Base-by-base conservation (phyloP, 306 rosid species). In the Prunus kanzakura region DNA sequence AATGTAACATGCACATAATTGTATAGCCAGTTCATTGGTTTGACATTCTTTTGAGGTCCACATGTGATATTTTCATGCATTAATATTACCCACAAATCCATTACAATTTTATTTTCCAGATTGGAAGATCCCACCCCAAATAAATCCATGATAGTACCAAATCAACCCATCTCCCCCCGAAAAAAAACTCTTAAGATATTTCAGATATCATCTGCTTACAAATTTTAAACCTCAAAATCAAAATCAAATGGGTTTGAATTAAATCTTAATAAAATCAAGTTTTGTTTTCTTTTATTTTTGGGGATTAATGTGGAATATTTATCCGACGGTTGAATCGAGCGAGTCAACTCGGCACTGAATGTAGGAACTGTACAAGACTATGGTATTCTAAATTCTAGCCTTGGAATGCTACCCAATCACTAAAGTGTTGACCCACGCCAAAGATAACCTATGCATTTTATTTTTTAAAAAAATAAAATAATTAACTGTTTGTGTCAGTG, bases 391-490 rank as follows among this genome's bases (percentile, higher is more conserved):
- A 67, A 25, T 50, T 19, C 16, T 1, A 62, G 18, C 64, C 22
- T 47, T 2, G 70, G 68, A 64, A 63, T 7, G 29, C 69, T n/a
- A 56, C 72, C 81, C 76, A 82, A 79, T 69, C 86, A 75, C 43
- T 66, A 69, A 78, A 79, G 86, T 71, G 89, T 90, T 87, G 90
- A 86, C 91, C 65, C 13, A 15, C 46, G 13, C 72, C 62, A 4
- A n/a, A 8, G 2, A 55, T 3, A 72, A 30, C 6, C 32, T 58
- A 20, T 35, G 11, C 46, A 11, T 12, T 27, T 22, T 4, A 16
- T 9, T 20, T 56, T 7, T 15, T 11, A 2, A 19, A 15, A 27
- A 18, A 45, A 1, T 19, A 25, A 25, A 41, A 2, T 30, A 15
- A 41, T 6, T 3, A 45, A 15, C 19, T 27, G 63, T 25, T 29